Base-by-base conservation (phyloP, 106 monocot species). In the Dactylorhiza incarnata region DNA sequence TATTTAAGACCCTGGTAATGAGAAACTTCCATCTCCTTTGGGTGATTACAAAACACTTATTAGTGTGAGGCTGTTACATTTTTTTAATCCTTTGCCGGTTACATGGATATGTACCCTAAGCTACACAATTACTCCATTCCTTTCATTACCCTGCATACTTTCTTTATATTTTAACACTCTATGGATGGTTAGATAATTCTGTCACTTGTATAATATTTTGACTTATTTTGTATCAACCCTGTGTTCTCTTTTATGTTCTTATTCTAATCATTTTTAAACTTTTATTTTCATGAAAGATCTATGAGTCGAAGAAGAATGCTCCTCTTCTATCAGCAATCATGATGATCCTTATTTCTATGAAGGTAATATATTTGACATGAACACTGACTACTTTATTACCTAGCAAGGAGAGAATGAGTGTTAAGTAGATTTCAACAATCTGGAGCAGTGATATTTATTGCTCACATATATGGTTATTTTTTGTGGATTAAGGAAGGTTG, bases 261-360 rank as follows among this genome's bases (percentile, higher is more conserved):
- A 47, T 83, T 6, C 45, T 69, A 47, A 72, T 23, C 6, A 49
- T 19, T 72, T 72, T 6, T 70, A 15, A 46, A 46, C 19, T 72
- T 48, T 47, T 72, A 20, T 11, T 47, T 49, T 9, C 72, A 56
- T 12, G n/a, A 9, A 65, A 90, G 90, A 81, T 77, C n/a, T 87
- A 85, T 83, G 73, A 76, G 54, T 63, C 54, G 47, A 82, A 71
- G 49, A 85, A 75, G 44, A 83, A 85, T 8, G 15, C 49, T 25
- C 29, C 61, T 14, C 80, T 87, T 76, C 80, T 79, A 45, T 49
- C 85, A 44, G 82, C 90, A 12, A 59, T 87, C 61, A 79, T 85
- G 81, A 77, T 90, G 75, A 66, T 90, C 15, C 48, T 83, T 74
- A 83, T 90, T 74, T 83, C 90, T 75, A 78, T 71, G 7, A 90